Percentiles rank a stretch among this genome's conserved stretches.
These are phyloP conservation scores for Penicillium arizonense DNA, from an alignment of 495 filamentous ascomycete species.

Conservation along the genomic window DNA sequence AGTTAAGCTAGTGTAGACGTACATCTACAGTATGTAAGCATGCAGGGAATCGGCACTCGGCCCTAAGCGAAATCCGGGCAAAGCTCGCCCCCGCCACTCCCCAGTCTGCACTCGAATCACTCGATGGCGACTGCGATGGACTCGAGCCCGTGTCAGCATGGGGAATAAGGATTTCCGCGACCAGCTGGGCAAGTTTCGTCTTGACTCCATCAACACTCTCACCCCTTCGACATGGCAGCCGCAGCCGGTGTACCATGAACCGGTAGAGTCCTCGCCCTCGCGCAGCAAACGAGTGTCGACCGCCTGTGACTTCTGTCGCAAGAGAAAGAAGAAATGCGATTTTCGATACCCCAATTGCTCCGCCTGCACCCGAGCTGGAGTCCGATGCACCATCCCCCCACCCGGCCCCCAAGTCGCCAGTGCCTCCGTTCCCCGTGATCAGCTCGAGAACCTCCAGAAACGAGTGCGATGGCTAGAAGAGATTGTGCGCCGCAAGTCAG, in stretches of 20 bases:
- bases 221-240: constrained; percentile 15
- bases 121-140: constrained; percentile 25
- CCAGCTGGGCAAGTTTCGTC: constrained; percentile 46
- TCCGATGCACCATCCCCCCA: constrained; percentile 49
- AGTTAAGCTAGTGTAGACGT: too few species aligned
- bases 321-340: constrained; percentile 55
- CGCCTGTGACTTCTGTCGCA: constrained; percentile 53
- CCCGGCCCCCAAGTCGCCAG: constrained; percentile 42
- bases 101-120: not conserved
- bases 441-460: constrained; percentile 52
- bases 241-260: constrained; percentile 7
- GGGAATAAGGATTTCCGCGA: constrained; percentile 44
- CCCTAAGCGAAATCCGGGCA: constrained; percentile 3
- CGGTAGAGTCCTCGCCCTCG: constrained; percentile 9
- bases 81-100: constrained; percentile 6
- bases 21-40: not conserved
- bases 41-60: not conserved
- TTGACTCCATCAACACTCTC: constrained; percentile 29
- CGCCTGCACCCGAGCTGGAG: constrained; percentile 49
- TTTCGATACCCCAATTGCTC: constrained; percentile 54
- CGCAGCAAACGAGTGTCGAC: constrained; percentile 46
- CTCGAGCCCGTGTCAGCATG: constrained; percentile 33
- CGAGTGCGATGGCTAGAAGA: constrained; percentile 51
- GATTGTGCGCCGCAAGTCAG: constrained; percentile 38
- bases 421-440: constrained; percentile 44